Evolutionary conservation across 2,329 filamentous ascomycete genomes (phyloP), one percentile per base, ranked within the genome.

Genomic region (Graphilbum sp.): DNA sequence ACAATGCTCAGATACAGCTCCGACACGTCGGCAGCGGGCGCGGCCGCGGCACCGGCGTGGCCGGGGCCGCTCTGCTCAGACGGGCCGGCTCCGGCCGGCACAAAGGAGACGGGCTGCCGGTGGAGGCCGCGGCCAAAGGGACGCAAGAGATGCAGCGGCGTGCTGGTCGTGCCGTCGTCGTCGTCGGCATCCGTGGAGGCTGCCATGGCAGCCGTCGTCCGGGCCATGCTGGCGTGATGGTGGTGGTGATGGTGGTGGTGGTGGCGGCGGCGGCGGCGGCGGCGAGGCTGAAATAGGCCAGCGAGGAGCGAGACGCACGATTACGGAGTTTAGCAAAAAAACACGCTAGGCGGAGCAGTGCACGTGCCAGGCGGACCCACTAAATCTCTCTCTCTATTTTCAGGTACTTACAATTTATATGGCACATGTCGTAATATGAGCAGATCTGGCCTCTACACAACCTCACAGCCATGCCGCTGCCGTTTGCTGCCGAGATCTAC

Each of bases 1-100:
- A 84, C 79, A 41, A 84, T 66, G 42, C 66, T 71, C 20, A 82
- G 65, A 47, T 85, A 84, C 34, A 72, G 57, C 40, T 82, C 72
- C 1, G 71, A 64, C 25, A 71, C 52, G 7, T 56, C 56, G 21
- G 53, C 52, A 13, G 47, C 41, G 9, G 53, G 32, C 1, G 46
- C 36, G 15, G 21, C 39, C 1, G 45, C 37, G 15, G 23, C 40
- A 19, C 48, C 40, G 33, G 46, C 19, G 9, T 48, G 52, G 13
- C 52, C 41, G 11, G 58, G 54, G 2, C 15, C 13, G 27, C 27
- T n/a, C n/a, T n/a, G n/a, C n/a, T n/a, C n/a, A n/a, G n/a, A n/a
- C 17, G 35, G n/a, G 0, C 32, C 21, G 23, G 36, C 41, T 19
- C 62, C 58, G 8, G 69, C 72, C 18, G 61, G 64, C n/a, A 77